Evolutionary conservation across 148 eudicot species (phyloP), one percentile per base, ranked within the genome.

Genomic region (Cornus suecica): DNA sequence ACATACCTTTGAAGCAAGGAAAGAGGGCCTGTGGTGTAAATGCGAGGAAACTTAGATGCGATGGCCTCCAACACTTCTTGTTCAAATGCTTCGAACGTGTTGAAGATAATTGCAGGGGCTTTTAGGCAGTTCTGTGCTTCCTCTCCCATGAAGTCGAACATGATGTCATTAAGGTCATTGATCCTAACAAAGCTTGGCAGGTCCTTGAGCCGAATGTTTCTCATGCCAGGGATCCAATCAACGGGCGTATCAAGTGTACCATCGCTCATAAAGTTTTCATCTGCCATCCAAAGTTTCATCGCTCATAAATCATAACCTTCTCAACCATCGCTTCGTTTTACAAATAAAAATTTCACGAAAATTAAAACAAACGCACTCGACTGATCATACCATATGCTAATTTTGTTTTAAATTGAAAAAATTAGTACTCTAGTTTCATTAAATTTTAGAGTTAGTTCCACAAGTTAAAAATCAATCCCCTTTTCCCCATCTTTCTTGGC

Each of bases 81-180:
- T 42, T 80, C 83, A 3, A 80, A n/a, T 1, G 62, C 68, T 31
- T 80, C 78, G 25, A 79, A 79, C 3, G 78, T 79, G 82, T 79
- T 79, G 71, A 79, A 48, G 31, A 79, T 69, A n/a, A 79, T 32
- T 18, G 76, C 25, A 2, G 83, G 27, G 1, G 83, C 69, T 31
- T 80, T 61, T 63, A 65, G 69, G 62, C 79, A 72, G 2, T 34
- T 23, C 42, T 80, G 76, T n/a, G 74, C 76, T 70, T 76, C 69
- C 31, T 81, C 77, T 24, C 71, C 75, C 41, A 22, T 11, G 75
- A 72, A 81, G 15, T 72, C 68, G 61, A 76, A 76, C 69, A 81
- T 70, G 32, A 56, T 30, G 64, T 76, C 77, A 8, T 81, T 65
- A 5, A 15, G 16, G 29, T 61, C 27, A n/a, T 48, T 81, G 22